Evolutionary conservation across 208 protist genomes (phyloP).

Genomic region (Wallacemonas sp.): DNA sequence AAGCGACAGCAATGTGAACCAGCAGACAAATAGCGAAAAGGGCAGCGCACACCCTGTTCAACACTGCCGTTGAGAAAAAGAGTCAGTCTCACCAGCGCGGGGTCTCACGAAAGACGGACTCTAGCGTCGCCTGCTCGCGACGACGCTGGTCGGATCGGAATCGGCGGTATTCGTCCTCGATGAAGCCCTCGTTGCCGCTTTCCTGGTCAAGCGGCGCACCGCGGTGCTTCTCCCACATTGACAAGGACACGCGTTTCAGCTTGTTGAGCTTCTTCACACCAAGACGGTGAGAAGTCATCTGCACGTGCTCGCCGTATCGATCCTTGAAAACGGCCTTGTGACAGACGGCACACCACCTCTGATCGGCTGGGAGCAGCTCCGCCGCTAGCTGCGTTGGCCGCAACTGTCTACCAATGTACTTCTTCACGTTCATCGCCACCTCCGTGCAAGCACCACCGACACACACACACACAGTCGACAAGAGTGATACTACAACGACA

Average conservation of each 20-base stretch:
- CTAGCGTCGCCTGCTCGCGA: constrained; percentile 38
- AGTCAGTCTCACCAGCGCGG: constrained; percentile 3
- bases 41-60: too few relatives aligned
- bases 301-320: constrained; percentile 36
- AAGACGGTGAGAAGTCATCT: constrained; percentile 43
- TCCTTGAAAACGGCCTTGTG: constrained; percentile 56
- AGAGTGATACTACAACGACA: neutral
- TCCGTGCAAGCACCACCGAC: too few relatives aligned
- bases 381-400: constrained; percentile 70
- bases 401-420: constrained; percentile 74
- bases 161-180: constrained; percentile 59
- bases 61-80: too few relatives aligned
- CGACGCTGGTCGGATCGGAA: constrained; percentile 57
- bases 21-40: too few relatives aligned
- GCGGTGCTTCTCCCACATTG: constrained; percentile 79
- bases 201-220: constrained; percentile 61
- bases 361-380: constrained; percentile 64
- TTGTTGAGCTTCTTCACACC: constrained; percentile 63
- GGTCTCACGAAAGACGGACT: neutral
- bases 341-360: constrained; percentile 81
- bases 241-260: constrained; percentile 64
- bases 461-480: too few relatives aligned
- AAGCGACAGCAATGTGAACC: too few relatives aligned
- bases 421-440: constrained; percentile 40
- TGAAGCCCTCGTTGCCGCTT: constrained; percentile 42